Evolutionary conservation across 1,139 yeast species (phyloP).

Genomic region (Meyerozyma athensensis): DNA sequence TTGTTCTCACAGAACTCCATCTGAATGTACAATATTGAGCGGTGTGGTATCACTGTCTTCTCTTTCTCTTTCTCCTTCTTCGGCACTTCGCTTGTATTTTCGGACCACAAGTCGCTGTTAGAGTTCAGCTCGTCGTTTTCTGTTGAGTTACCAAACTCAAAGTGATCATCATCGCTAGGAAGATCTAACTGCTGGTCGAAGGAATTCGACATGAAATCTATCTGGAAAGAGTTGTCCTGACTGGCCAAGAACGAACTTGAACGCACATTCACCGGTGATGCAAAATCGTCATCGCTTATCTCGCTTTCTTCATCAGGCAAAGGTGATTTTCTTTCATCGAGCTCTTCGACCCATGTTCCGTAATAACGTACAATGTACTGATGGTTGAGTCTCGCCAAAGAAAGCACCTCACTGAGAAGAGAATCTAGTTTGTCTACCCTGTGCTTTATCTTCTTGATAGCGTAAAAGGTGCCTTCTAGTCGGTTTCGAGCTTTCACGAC

Average conservation of each 20-base stretch:
- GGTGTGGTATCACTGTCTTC: conserved; percentile 1
- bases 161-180: conserved; percentile 12
- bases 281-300: conserved; percentile 3
- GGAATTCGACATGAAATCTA: conserved; percentile 67
- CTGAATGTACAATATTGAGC: conserved; percentile 70
- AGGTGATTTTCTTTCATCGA: conserved; percentile 19
- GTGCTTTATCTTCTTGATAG: conserved; percentile 86
- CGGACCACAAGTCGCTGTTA: conserved; percentile 15
- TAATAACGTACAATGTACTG: conserved; percentile 94
- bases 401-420: conserved; percentile 83
- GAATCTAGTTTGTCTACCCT: conserved; percentile 74
- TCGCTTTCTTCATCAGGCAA: conserved; percentile 16
- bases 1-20: conserved; percentile 99
- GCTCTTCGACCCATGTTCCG: conserved; percentile 95
- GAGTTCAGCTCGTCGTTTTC: conserved; percentile 20
- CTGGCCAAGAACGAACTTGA: conserved; percentile 29
- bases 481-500: conserved; percentile 93
- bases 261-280: conserved; percentile 12
- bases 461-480: conserved; percentile 91
- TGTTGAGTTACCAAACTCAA: conserved; percentile 52
- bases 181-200: conserved; percentile 41
- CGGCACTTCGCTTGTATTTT: conserved; percentile 1
- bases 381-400: conserved; percentile 86
- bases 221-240: conserved; percentile 38
- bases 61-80: conserved; percentile 1